Percentiles rank a stretch among this genome's conserved stretches.
Conservation (phyloP, 345 rosid genomes). For the Acer negundo region DNA sequence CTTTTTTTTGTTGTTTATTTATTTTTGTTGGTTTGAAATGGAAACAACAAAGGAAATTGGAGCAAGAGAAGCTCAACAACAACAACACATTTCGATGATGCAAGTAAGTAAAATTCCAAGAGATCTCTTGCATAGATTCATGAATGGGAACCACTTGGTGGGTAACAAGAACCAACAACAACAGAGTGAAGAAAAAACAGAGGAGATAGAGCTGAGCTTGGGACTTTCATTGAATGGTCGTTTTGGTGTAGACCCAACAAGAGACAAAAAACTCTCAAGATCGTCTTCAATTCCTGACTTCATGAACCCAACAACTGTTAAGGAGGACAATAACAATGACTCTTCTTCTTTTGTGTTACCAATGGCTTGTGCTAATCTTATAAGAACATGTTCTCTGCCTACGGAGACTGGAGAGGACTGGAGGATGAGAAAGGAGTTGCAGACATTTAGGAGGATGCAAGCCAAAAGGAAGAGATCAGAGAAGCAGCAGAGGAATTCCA, state of each 20-base stretch:
- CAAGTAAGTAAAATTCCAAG: constrained; percentile 22
- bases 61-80: constrained; percentile 24
- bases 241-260: constrained; percentile 72
- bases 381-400: constrained; percentile 69
- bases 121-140: constrained; percentile 49
- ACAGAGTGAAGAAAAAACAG: constrained; percentile 28
- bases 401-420: constrained; percentile 62
- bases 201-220: constrained; percentile 68
- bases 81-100: constrained; percentile 27
- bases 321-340: constrained; percentile 24
- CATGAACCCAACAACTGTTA: constrained; percentile 28
- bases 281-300: constrained; percentile 68
- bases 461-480: constrained; percentile 80
- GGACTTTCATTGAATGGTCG: constrained; percentile 81
- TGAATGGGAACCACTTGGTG: constrained; percentile 30
- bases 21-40: constrained; percentile 23
- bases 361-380: constrained; percentile 28
- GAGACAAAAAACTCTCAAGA: constrained; percentile 45
- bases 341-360: constrained; percentile 28
- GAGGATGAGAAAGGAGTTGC: constrained; percentile 77
- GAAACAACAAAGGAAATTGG: constrained; percentile 33
- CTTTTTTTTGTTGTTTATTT: background rate
- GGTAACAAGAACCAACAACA: constrained; percentile 7
- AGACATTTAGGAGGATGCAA: constrained; percentile 64
- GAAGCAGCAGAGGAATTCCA: constrained; percentile 65